phyloP scores from a whole-genome alignment of 1,284 basidiomycete genomes.

The Trichosporon faecale region DNA sequence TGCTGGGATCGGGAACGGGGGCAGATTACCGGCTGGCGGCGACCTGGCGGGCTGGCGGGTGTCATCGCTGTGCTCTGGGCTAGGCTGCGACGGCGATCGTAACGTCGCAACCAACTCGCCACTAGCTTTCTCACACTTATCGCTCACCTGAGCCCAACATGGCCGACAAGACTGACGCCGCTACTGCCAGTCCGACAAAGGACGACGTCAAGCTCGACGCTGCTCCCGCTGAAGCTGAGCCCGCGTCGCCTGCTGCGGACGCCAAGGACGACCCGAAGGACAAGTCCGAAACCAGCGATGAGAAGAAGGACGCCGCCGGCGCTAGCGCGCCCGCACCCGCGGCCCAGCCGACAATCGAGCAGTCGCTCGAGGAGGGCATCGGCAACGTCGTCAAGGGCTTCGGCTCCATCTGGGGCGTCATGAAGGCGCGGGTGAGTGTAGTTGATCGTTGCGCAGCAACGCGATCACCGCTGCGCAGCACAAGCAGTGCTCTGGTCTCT shows the following conservation, averaged over 20 bases:
- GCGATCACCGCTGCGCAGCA: neutral
- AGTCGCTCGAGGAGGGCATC: conserved; percentile 74
- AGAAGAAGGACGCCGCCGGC: conserved; percentile 39
- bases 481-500: neutral
- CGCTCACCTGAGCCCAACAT: conserved; percentile 22
- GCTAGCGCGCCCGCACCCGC: neutral
- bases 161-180: conserved; percentile 17
- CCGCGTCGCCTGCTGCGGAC: conserved; percentile 2
- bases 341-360: neutral
- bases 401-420: conserved; percentile 77
- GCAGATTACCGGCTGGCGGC: neutral
- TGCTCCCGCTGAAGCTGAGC: neutral
- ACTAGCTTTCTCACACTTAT: neutral
- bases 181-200: neutral
- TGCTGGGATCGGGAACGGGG: no score
- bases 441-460: neutral
- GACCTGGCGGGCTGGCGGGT: neutral
- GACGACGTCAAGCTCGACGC: neutral
- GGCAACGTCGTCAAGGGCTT: conserved; percentile 77
- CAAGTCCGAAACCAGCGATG: conserved; percentile 13
- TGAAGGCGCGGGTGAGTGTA: conserved; percentile 71
- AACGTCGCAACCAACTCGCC: neutral
- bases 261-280: neutral
- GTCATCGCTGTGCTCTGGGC: neutral
- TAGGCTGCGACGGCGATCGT: neutral